Conservation (phyloP, 176 grass and related monocot species). For the Avena atlantica region DNA sequence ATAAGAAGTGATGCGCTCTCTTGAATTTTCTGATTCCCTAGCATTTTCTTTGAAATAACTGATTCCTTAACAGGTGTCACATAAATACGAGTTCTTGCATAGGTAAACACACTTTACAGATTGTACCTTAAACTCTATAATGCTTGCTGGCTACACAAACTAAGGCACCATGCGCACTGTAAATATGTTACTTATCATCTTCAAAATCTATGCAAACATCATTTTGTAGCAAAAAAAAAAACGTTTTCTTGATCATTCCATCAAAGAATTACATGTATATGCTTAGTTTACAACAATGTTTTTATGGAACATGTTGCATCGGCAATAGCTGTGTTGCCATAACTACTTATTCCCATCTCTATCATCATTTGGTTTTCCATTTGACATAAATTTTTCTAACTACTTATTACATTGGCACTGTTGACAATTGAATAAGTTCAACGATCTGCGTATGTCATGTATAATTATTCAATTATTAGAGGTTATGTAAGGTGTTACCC, state of each 20-base stretch:
- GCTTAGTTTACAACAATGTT: conserved; percentile 15
- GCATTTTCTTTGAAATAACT: not conserved
- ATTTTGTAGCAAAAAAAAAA: conserved; percentile 13
- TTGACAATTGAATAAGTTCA: conserved; percentile 4
- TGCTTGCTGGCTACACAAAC: not conserved
- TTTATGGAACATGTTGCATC: not conserved
- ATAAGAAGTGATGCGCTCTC: not conserved
- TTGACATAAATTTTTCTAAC: conserved; percentile 19
- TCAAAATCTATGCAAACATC: conserved; percentile 14
- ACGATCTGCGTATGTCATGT: conserved; percentile 11
- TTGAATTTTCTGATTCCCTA: not conserved
- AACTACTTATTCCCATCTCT: conserved; percentile 27
- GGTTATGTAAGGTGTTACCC: conserved; percentile 58
- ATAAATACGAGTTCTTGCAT: not conserved
- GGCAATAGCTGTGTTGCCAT: not conserved
- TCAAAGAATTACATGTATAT: conserved; percentile 24
- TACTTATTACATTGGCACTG: not conserved
- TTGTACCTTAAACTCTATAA: conserved; percentile 17
- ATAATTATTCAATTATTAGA: conserved; percentile 37
- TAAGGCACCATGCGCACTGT: not conserved
- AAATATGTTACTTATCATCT: conserved; percentile 34
- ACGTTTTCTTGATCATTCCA: conserved; percentile 17
- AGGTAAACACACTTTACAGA: not conserved
- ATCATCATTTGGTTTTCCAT: conserved; percentile 16
- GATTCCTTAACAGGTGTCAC: not conserved